Evolutionary conservation across 495 filamentous ascomycete genomes (phyloP).

Genomic region (Peziza echinospora): DNA sequence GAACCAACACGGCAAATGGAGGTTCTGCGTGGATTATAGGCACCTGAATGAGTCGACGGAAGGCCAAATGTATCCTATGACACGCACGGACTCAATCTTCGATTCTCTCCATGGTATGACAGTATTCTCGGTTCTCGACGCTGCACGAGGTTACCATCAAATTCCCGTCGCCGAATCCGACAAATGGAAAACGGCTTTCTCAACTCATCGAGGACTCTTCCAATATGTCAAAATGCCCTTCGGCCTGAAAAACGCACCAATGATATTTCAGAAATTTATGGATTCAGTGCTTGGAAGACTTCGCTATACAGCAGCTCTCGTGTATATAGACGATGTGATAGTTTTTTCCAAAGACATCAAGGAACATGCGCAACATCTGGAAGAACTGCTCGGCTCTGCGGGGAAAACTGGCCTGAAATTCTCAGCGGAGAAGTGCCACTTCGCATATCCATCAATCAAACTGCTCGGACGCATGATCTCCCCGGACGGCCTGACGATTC

Average conservation of each 20-base stretch:
- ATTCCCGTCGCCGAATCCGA: not conserved
- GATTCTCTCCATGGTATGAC: not conserved
- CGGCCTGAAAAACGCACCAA: slow-evolving; percentile 1
- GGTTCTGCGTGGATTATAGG: slow-evolving; percentile 2
- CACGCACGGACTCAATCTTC: not conserved
- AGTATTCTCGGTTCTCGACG: not conserved
- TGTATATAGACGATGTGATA: slow-evolving; percentile 1
- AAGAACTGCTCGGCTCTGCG: not conserved
- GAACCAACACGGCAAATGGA: slow-evolving; percentile 1
- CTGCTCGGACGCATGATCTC: not conserved
- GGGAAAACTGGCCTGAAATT: not conserved
- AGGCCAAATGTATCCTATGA: not conserved
- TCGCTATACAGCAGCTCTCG: not conserved
- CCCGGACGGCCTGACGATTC: not conserved
- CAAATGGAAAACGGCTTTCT: not conserved
- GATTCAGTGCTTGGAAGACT: not conserved
- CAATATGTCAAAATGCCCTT: not conserved
- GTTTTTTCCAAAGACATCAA: not conserved
- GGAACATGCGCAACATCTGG: not conserved
- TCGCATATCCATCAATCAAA: not conserved
- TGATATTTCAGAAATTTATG: slow-evolving; percentile 2
- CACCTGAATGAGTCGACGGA: not conserved
- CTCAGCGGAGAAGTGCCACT: not conserved
- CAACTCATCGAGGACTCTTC: not conserved
- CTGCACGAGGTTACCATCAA: not conserved